Conservation (phyloP, 768 basidiomycete genomes). For the Agaricus sinodeliciosus region DNA sequence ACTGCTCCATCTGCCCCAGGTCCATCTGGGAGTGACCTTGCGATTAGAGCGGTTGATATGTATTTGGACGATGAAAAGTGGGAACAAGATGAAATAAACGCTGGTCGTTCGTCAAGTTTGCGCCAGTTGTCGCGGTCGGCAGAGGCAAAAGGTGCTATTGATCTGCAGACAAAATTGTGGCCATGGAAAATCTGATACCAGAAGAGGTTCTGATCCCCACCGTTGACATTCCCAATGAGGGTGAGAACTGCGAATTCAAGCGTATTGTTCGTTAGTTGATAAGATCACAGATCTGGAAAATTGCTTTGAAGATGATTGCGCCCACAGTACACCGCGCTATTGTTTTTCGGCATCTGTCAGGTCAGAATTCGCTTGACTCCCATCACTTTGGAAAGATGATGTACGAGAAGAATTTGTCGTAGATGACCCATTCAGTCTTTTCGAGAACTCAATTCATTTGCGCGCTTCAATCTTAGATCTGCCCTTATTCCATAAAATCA, state of each 20-base stretch:
- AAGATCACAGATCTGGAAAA: background rate
- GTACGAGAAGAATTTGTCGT: too few relatives aligned
- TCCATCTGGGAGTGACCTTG: background rate
- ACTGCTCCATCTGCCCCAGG: background rate
- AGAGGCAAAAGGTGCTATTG: background rate
- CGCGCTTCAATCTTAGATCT: background rate
- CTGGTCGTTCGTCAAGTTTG: background rate
- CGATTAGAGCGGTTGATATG: constrained; percentile 4
- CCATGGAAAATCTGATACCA: constrained; percentile 2
- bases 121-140: background rate
- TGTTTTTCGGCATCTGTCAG: constrained; percentile 1
- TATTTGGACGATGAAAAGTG: constrained; percentile 13
- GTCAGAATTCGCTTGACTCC: background rate
- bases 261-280: background rate
- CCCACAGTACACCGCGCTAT: background rate
- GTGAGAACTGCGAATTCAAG: too few relatives aligned
- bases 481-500: constrained; percentile 3
- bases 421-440: background rate
- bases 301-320: background rate
- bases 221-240: background rate
- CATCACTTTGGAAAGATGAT: background rate
- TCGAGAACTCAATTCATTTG: background rate
- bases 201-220: too few relatives aligned
- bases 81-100: constrained; percentile 1
- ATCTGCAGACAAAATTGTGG: constrained; percentile 1